phyloP scores from a whole-genome alignment of 345 rosid genomes.

The Arabidopsis arenosa region DNA sequence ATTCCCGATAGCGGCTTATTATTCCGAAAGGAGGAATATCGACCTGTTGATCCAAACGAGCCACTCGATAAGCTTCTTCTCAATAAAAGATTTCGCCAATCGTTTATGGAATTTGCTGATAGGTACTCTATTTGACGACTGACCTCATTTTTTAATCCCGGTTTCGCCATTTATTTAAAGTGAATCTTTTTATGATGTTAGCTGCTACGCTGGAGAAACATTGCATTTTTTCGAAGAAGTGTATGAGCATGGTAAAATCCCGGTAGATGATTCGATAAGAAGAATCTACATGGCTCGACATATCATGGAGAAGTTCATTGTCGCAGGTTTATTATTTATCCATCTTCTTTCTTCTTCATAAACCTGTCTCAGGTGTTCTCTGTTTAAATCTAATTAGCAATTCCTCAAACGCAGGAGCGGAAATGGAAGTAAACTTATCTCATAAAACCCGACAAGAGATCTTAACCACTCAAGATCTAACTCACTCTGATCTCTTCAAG shows the following conservation, averaged over 20 bases:
- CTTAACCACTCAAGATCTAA: conserved; percentile 62
- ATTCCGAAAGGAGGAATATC: conserved; percentile 55
- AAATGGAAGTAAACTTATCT: conserved; percentile 91
- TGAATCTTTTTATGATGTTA: conserved; percentile 41
- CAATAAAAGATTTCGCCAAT: conserved; percentile 73
- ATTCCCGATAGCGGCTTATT: conserved; percentile 86
- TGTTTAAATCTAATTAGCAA: neutral
- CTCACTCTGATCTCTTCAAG: conserved; percentile 68
- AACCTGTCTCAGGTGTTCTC: neutral
- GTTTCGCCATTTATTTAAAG: neutral
- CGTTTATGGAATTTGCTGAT: conserved; percentile 91
- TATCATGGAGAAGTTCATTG: conserved; percentile 79
- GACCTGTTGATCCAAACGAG: conserved; percentile 60
- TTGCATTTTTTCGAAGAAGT: conserved; percentile 90
- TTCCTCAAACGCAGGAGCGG: conserved; percentile 56
- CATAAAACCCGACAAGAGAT: conserved; percentile 74
- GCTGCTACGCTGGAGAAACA: conserved; percentile 92
- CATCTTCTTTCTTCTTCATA: conserved; percentile 29
- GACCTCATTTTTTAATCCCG: neutral
- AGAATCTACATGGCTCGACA: conserved; percentile 92
- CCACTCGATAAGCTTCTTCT: conserved; percentile 88
- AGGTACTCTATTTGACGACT: conserved; percentile 53
- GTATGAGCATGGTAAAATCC: conserved; percentile 76
- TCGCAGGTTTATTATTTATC: conserved; percentile 59
- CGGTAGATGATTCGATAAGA: conserved; percentile 63